phyloP scores from a whole-genome alignment of 2,329 filamentous ascomycete species.

The Metarhizium humberi region DNA sequence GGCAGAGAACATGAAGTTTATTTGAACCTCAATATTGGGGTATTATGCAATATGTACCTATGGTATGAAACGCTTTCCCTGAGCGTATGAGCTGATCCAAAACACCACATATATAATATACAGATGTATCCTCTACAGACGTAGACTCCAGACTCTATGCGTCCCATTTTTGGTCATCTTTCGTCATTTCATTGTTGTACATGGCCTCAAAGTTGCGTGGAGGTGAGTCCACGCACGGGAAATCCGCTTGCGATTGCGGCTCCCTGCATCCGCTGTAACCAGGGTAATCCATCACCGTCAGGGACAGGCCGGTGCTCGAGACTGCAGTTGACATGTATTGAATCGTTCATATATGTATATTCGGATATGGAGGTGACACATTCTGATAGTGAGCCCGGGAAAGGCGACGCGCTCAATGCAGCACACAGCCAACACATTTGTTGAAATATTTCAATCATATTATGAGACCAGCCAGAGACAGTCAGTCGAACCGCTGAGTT shows the following conservation, averaged over 20 bases:
- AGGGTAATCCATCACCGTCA: slow-evolving; percentile 15
- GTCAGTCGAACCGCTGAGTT: slow-evolving; percentile 21
- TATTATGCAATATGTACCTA: slow-evolving; percentile 8
- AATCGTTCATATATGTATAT: slow-evolving; percentile 23
- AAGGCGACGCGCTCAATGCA: slow-evolving; percentile 24
- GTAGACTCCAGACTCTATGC: neutral
- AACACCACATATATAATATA: neutral
- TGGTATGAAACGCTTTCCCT: neutral
- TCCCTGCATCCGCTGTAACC: slow-evolving; percentile 20
- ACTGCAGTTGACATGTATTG: slow-evolving; percentile 24
- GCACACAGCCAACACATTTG: slow-evolving; percentile 29
- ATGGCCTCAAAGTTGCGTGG: slow-evolving; percentile 1
- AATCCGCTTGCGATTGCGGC: slow-evolving; percentile 25
- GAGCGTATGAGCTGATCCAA: neutral
- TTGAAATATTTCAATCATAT: slow-evolving; percentile 25
- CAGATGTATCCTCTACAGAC: neutral
- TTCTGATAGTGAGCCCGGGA: slow-evolving; percentile 20
- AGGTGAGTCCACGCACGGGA: slow-evolving; percentile 13
- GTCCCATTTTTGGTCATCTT: neutral
- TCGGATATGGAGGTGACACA: slow-evolving; percentile 20
- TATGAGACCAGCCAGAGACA: slow-evolving; percentile 24
- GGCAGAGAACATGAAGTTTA: slow-evolving; percentile 30
- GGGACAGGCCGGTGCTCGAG: slow-evolving; percentile 22
- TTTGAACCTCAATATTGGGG: slow-evolving; percentile 36
- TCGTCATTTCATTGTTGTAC: neutral